These are phyloP conservation scores for Zhuliangozyma blackwelliae DNA, from an alignment of 1,139 yeast species.

Conservation along the genomic window DNA sequence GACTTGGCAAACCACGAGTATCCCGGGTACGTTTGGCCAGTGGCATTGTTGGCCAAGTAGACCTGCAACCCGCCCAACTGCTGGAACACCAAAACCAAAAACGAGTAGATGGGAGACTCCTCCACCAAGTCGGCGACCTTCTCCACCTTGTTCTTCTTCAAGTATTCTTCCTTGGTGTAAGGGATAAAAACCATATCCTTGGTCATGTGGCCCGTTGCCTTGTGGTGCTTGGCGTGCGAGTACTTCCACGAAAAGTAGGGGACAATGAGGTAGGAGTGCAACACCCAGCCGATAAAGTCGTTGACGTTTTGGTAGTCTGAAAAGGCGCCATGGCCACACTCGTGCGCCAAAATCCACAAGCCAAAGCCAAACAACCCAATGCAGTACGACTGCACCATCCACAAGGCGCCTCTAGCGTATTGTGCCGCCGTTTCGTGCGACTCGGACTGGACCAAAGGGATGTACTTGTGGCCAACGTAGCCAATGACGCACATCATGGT, in stretches of 20 bases:
- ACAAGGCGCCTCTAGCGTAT: constrained; percentile 30
- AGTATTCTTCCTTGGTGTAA: constrained; percentile 53
- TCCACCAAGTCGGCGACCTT: constrained; percentile 58
- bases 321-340: constrained; percentile 87
- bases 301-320: constrained; percentile 66
- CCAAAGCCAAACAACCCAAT: constrained; percentile 76
- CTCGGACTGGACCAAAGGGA: constrained; percentile 31
- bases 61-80: constrained; percentile 74
- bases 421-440: constrained; percentile 20
- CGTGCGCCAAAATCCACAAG: constrained; percentile 84
- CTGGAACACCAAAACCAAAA: constrained; percentile 54
- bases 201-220: constrained; percentile 78
- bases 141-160: constrained; percentile 33
- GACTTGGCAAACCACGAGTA: constrained; percentile 41
- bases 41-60: constrained; percentile 65
- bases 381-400: constrained; percentile 36
- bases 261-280: constrained; percentile 73
- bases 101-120: constrained; percentile 69
- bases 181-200: constrained; percentile 86
- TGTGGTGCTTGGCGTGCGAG: constrained; percentile 81
- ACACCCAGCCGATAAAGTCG: constrained; percentile 76
- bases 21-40: constrained; percentile 67
- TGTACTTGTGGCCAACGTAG: constrained; percentile 48
- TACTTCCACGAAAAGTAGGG: constrained; percentile 88
- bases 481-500: constrained; percentile 47